These are phyloP conservation scores for Ophiosphaerella herpotricha DNA, from an alignment of 2,329 filamentous ascomycete genomes.

Conservation along the genomic window DNA sequence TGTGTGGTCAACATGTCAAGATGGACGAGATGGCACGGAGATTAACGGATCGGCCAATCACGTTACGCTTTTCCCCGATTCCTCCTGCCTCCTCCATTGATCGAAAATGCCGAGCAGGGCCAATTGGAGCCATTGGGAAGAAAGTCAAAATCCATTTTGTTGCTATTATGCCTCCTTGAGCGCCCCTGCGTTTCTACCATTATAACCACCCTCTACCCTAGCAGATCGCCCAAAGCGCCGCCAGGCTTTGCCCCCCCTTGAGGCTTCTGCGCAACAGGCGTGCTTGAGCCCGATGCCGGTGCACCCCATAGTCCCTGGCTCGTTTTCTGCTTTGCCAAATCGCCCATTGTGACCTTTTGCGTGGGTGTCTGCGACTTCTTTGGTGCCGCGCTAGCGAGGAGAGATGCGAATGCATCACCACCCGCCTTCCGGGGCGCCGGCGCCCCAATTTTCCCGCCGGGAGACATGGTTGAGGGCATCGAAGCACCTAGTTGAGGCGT, in stretches of 20 bases:
- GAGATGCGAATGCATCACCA: slow-evolving; percentile 85
- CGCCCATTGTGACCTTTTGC: slow-evolving; percentile 77
- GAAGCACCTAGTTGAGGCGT: slow-evolving; percentile 40
- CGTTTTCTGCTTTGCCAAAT: slow-evolving; percentile 97
- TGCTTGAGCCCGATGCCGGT: slow-evolving; percentile 52
- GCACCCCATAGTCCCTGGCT: slow-evolving; percentile 93
- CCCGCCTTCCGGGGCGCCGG: slow-evolving; percentile 56
- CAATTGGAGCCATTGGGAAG: neutral
- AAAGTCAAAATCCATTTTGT: neutral
- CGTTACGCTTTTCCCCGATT: neutral
- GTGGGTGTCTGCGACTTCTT: slow-evolving; percentile 71
- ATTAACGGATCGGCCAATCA: slow-evolving; percentile 9
- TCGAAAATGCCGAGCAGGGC: neutral
- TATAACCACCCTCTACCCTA: slow-evolving; percentile 28
- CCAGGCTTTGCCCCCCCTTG: slow-evolving; percentile 42
- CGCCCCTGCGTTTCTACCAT: neutral
- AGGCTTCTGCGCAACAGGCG: slow-evolving; percentile 32
- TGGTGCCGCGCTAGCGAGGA: slow-evolving; percentile 78
- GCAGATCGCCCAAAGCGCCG: slow-evolving; percentile 42
- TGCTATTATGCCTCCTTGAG: neutral
- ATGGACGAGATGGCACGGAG: slow-evolving; percentile 7
- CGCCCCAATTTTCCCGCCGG: slow-evolving; percentile 45
- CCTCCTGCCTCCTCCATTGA: too few relatives aligned
- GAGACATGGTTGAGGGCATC: slow-evolving; percentile 51
- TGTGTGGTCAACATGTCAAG: neutral